phyloP scores from a whole-genome alignment of 371 early-diverging fungal species.

The Haplosporangium sp. region DNA sequence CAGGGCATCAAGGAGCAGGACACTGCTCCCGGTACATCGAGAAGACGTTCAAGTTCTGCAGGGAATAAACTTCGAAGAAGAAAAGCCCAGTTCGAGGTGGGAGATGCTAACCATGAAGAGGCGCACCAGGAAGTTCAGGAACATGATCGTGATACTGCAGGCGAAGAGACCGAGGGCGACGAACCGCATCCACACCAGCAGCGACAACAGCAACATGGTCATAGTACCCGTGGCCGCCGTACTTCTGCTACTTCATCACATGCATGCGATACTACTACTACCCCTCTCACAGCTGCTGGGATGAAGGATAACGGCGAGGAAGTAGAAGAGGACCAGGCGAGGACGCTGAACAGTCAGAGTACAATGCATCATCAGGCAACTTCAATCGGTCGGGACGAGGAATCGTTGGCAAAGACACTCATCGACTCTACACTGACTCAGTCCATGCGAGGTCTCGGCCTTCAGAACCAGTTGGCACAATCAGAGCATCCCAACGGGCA shows the following conservation, averaged over 20 bases:
- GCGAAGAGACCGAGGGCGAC: conserved; percentile 24
- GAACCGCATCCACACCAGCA: conserved; percentile 3
- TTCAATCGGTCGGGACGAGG: conserved; percentile 19
- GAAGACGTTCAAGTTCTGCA: not conserved
- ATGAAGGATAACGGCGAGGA: not conserved
- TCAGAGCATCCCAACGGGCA: not conserved
- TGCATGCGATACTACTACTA: not conserved
- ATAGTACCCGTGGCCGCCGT: not conserved
- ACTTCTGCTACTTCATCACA: not conserved
- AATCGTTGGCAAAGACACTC: conserved; percentile 40
- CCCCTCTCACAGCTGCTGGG: not conserved
- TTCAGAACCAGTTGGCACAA: conserved; percentile 9
- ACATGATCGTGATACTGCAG: conserved; percentile 14
- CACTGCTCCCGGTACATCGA: not conserved
- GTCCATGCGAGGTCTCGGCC: conserved; percentile 31
- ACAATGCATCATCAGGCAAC: not conserved
- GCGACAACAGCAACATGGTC: no score
- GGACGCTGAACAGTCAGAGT: not conserved
- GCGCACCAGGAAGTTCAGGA: conserved; percentile 7
- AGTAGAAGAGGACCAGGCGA: conserved; percentile 1
- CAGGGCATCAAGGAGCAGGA: not conserved
- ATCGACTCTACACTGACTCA: conserved; percentile 29
- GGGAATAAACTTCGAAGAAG: conserved; percentile 10
- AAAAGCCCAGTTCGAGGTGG: conserved; percentile 44
- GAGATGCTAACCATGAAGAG: conserved; percentile 8